Percentiles rank a stretch among this genome's conserved stretches.
Evolutionary conservation across 1,284 basidiomycete species (phyloP).

Genomic region (Trichosporon faecale): DNA sequence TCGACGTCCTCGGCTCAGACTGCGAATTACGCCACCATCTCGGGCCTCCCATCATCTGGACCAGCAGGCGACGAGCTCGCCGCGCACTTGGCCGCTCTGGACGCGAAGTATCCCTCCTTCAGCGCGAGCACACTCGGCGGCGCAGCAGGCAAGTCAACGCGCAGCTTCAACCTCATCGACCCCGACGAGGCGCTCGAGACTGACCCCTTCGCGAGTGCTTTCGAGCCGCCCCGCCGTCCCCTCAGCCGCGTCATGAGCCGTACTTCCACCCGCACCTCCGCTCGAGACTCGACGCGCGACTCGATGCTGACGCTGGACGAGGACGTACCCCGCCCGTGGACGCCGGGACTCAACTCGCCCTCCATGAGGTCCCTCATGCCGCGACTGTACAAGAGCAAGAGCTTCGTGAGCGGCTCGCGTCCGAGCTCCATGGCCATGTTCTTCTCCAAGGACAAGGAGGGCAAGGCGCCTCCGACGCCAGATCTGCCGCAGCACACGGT

Average conservation of each 20-base stretch:
- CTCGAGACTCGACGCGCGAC: neutral
- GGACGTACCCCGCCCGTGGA: neutral
- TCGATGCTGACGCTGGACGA: constrained; percentile 5
- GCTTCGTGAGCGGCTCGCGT: constrained; percentile 10
- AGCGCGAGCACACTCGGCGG: neutral
- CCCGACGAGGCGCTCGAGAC: constrained; percentile 4
- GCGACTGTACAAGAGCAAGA: constrained; percentile 22
- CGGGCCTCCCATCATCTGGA: neutral
- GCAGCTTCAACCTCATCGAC: constrained; percentile 5
- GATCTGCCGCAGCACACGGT: neutral
- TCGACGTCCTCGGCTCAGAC: neutral
- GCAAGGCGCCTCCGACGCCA: neutral
- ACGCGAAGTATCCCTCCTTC: neutral
- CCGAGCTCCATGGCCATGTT: constrained; percentile 12
- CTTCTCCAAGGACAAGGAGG: constrained; percentile 10
- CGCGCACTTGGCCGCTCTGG: neutral
- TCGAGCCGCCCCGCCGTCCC: constrained; percentile 20
- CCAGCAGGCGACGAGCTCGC: neutral
- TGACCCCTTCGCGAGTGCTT: constrained; percentile 40
- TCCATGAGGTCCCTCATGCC: constrained; percentile 13
- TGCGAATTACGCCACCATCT: neutral
- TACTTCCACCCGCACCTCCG: neutral
- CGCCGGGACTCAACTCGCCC: neutral
- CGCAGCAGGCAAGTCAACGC: neutral
- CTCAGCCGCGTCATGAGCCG: constrained; percentile 1